Base-by-base conservation (phyloP, 768 basidiomycete species). In the Tulasnella sp. region DNA sequence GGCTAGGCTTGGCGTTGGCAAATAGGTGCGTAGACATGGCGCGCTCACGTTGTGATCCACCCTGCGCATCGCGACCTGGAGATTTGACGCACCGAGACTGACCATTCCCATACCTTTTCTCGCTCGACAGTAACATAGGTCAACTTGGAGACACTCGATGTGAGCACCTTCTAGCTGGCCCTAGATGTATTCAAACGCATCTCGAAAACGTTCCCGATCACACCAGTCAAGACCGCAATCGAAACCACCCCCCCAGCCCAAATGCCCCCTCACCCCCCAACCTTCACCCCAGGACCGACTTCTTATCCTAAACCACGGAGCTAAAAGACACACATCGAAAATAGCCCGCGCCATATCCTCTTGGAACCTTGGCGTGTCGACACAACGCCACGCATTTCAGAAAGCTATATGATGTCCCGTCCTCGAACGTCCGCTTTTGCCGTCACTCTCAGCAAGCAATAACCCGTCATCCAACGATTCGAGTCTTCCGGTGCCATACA, bases 401-500 rank as follows among this genome's bases (percentile, higher is more conserved):
- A 55, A 16, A 55, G 26, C 37, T 57, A 76, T 15, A 69, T 20
- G 39, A 51, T 18, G 75, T 32, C 76, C 79, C 77, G 83, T 82
- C 84, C 77, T 78, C n/a, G 76, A 44, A 67, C 82, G n/a, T 82
- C 81, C 42, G 61, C 82, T n/a, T 18, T 74, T 44, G 57, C 40
- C 42, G 81, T 82, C 70, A 81, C 83, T 67, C 42, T 57, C 73
- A 32, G 46, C n/a, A 75, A 81, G 35, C 81, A 81, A 40, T 80
- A 74, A 57, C 61, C 16, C 39, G 70, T 46, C 72, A 69, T 42
- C 32, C 32, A 61, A 82, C 70, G 91, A 91, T 78, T 86, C 91
- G 51, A 88, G 90, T 15, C 89, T 91, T 42, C 87, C 93, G 0
- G 91, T 91, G 18, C 90, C 93, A 75, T 95, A 95, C 87, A 95